phyloP scores from a whole-genome alignment of 805 yeast species.

The Myxozyma sirexii region DNA sequence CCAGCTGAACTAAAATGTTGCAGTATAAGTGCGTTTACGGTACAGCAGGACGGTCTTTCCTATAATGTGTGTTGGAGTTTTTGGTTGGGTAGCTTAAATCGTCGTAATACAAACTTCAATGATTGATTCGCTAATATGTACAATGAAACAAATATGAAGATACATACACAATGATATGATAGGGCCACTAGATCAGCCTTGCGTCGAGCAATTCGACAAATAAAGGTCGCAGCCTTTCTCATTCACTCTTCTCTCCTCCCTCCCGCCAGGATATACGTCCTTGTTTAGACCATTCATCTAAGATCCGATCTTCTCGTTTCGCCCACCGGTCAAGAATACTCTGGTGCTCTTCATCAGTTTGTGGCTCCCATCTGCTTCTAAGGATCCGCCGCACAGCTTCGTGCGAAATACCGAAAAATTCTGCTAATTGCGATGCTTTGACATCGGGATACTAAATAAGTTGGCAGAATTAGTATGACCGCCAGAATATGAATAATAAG shows the following conservation, averaged over 20 bases:
- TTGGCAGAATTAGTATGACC: too few species aligned
- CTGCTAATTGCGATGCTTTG: slow-evolving; percentile 60
- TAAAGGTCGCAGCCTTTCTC: too few species aligned
- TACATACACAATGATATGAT: too few species aligned
- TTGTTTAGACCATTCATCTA: slow-evolving; percentile 18
- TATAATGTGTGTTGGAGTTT: too few species aligned
- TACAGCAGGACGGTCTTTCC: too few species aligned
- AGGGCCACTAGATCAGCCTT: not conserved
- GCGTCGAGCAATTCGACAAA: too few species aligned
- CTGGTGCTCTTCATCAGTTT: slow-evolving; percentile 52
- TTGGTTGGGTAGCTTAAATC: too few species aligned
- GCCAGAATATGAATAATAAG: not conserved
- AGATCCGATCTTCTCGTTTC: slow-evolving; percentile 47
- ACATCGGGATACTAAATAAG: slow-evolving; percentile 55
- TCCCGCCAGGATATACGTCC: slow-evolving; percentile 13
- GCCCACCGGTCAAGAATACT: slow-evolving; percentile 54
- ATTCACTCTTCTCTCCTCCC: not conserved
- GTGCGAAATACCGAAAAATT: slow-evolving; percentile 70
- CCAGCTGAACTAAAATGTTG: not conserved
- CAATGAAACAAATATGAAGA: too few species aligned
- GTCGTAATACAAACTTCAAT: too few species aligned
- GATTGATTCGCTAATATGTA: too few species aligned
- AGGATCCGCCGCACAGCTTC: slow-evolving; percentile 81
- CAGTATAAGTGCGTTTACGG: too few species aligned
- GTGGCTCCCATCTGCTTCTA: slow-evolving; percentile 75